phyloP scores from a whole-genome alignment of 1,284 basidiomycete species.

The Phaffia rhodozyma region DNA sequence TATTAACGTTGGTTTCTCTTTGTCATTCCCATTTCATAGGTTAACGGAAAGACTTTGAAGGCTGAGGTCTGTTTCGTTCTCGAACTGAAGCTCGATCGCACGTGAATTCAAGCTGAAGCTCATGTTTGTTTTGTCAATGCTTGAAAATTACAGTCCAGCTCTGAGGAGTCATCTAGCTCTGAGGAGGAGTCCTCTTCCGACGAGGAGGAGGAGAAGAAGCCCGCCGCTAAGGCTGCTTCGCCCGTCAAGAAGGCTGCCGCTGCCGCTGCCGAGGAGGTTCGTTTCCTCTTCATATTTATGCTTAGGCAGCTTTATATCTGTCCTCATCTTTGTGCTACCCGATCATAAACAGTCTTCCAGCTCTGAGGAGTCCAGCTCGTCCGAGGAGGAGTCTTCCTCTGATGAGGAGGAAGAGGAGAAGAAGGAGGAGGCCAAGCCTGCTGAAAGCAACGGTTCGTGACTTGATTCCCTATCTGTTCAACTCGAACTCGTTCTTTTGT shows the following conservation, averaged over 20 bases:
- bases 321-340: slow-evolving; percentile 5
- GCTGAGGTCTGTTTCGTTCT: slow-evolving; percentile 10
- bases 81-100: neutral
- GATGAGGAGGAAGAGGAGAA: slow-evolving; percentile 26
- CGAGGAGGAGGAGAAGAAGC: slow-evolving; percentile 23
- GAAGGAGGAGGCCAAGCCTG: slow-evolving; percentile 20
- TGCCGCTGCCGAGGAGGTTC: slow-evolving; percentile 22
- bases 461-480: too few species aligned
- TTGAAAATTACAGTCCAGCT: neutral
- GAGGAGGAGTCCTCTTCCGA: slow-evolving; percentile 23
- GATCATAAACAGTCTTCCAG: slow-evolving; percentile 19
- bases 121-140: neutral
- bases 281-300: neutral
- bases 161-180: slow-evolving; percentile 17
- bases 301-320: neutral
- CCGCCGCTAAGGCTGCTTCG: slow-evolving; percentile 21
- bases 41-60: slow-evolving; percentile 22
- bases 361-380: slow-evolving; percentile 21
- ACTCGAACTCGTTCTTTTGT: neutral
- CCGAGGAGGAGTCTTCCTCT: slow-evolving; percentile 28
- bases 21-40: slow-evolving; percentile 16
- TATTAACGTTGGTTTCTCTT: neutral
- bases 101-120: neutral
- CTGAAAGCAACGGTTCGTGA: slow-evolving; percentile 22
- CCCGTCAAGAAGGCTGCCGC: slow-evolving; percentile 27